Percentiles rank a stretch among this genome's conserved stretches.
phyloP scores from a whole-genome alignment of 768 basidiomycete species.

The Austroboletus festivus region DNA sequence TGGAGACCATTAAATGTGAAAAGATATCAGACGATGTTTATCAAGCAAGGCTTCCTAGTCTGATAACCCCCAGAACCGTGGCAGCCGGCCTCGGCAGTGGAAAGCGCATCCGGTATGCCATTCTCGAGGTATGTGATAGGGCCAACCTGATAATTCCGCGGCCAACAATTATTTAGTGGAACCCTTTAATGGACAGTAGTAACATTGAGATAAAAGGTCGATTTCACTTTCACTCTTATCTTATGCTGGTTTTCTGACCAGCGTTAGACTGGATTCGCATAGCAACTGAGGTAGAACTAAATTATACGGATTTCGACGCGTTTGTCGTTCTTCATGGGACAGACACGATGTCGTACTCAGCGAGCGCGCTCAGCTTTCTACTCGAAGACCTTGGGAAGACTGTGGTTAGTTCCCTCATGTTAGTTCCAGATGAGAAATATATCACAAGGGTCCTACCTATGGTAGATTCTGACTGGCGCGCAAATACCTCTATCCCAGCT shows the following conservation, averaged over 20 bases:
- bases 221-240: not conserved
- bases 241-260: slow-evolving; percentile 6
- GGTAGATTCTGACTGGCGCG: slow-evolving; percentile 84
- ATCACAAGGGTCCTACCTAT: not conserved
- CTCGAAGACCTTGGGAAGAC: slow-evolving; percentile 93
- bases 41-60: slow-evolving; percentile 68
- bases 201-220: slow-evolving; percentile 81
- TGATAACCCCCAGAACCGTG: slow-evolving; percentile 74
- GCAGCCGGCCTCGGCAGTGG: slow-evolving; percentile 56
- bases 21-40: slow-evolving; percentile 63
- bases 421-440: not conserved
- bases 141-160: not conserved
- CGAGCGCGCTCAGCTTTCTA: slow-evolving; percentile 86
- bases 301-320: slow-evolving; percentile 82
- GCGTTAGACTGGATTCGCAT: slow-evolving; percentile 83
- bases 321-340: slow-evolving; percentile 91
- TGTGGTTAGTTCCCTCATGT: slow-evolving; percentile 49
- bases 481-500: slow-evolving; percentile 91
- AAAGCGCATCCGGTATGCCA: slow-evolving; percentile 81
- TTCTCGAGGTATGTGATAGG: slow-evolving; percentile 62
- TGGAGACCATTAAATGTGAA: slow-evolving; percentile 36
- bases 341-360: slow-evolving; percentile 88
- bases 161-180: slow-evolving; percentile 54
- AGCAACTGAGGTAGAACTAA: slow-evolving; percentile 89
- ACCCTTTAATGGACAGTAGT: slow-evolving; percentile 83